A percentile compares a stretch with the other conserved stretches of the same genome.
Evolutionary conservation across 306 rosid species (phyloP).

Genomic region (Rubus parviflorus): DNA sequence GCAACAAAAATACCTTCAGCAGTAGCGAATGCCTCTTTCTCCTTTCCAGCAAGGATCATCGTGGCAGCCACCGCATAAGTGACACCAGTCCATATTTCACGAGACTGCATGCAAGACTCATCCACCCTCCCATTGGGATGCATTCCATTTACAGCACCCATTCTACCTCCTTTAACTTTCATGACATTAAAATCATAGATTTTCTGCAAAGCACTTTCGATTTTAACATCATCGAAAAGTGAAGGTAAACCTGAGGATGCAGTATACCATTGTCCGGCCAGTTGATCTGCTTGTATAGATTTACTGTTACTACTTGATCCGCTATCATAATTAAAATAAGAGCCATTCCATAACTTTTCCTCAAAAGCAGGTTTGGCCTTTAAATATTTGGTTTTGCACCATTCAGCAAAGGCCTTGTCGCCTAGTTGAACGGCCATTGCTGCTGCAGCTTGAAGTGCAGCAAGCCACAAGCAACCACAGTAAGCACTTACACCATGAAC

Average conservation of each 20-base stretch:
- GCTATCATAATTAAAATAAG: conserved; percentile 93
- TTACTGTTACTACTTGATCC: conserved; percentile 87
- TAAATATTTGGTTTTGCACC: conserved; percentile 79
- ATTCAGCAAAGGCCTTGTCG: conserved; percentile 74
- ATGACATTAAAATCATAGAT: conserved; percentile 89
- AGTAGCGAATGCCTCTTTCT: conserved; percentile 81
- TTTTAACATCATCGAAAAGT: conserved; percentile 72
- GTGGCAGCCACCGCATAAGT: conserved; percentile 93
- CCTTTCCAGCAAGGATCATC: conserved; percentile 94
- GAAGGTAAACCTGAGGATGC: conserved; percentile 89
- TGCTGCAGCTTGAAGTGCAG: conserved; percentile 98
- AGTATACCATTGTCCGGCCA: conserved; percentile 99
- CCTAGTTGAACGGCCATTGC: conserved; percentile 88
- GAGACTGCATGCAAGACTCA: conserved; percentile 98
- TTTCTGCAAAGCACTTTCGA: conserved; percentile 73
- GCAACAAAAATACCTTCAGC: conserved; percentile 91
- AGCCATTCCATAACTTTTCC: conserved; percentile 90
- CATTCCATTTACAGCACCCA: conserved; percentile 99
- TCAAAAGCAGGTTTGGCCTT: conserved; percentile 88
- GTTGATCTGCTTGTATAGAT: conserved; percentile 97
- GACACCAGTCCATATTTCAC: conserved; percentile 97
- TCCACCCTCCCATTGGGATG: conserved; percentile 91
- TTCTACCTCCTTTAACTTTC: conserved; percentile 87
- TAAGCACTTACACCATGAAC: conserved; percentile 97
- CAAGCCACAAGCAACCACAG: conserved; percentile 96